Evolutionary conservation across 2,329 filamentous ascomycete species (phyloP).

Genomic region (Alternaria triticina): DNA sequence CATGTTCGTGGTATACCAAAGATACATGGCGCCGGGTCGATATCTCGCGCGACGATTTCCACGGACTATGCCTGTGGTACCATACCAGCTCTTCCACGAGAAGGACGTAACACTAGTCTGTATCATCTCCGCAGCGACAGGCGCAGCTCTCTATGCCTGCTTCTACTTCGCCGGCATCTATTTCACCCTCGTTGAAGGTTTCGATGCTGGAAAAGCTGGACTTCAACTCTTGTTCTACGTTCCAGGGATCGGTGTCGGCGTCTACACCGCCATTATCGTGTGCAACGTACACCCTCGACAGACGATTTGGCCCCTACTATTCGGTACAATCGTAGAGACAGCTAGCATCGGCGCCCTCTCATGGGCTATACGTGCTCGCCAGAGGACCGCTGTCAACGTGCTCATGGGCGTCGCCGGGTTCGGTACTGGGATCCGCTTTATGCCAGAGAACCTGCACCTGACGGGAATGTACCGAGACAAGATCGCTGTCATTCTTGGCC

Average conservation of each 20-base stretch:
- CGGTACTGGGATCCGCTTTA: constrained; percentile 1
- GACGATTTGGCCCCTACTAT: not conserved
- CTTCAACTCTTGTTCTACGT: constrained; percentile 3
- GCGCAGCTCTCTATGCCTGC: not conserved
- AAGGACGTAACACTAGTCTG: not conserved
- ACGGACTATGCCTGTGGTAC: not conserved
- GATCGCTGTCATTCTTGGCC: not conserved
- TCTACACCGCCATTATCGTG: not conserved
- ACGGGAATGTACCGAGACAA: constrained; percentile 1
- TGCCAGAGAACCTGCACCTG: not conserved
- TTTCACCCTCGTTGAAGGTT: not conserved
- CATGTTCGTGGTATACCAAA: not conserved
- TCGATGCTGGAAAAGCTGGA: not conserved
- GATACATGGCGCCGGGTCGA: not conserved
- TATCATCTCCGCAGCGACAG: constrained; percentile 4
- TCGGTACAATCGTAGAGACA: not conserved
- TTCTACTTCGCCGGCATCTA: constrained; percentile 5
- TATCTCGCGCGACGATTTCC: not conserved
- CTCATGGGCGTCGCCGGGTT: constrained; percentile 1
- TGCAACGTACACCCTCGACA: not conserved
- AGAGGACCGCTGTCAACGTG: not conserved
- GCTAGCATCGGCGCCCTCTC: not conserved
- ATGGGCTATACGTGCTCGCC: not conserved
- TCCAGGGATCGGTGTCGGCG: not conserved
- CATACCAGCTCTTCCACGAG: constrained; percentile 2